Evolutionary conservation across 352 stramenopile genomes (phyloP).

Genomic region (Globisporangium perplexum): DNA sequence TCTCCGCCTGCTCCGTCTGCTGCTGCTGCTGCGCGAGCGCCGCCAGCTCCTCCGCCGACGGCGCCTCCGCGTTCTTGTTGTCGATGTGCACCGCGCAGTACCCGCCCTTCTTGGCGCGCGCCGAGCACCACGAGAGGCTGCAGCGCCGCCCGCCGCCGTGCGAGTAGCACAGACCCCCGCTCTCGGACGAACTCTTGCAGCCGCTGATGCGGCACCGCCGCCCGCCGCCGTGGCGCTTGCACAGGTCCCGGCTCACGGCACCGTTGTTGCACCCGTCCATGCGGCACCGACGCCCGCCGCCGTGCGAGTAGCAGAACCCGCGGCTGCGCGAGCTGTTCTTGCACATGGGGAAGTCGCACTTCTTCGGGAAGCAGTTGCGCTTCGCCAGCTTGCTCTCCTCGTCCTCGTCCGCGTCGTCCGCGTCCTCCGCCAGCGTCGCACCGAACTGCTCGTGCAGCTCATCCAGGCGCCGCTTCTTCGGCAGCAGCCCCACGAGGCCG

Average conservation of each 20-base stretch:
- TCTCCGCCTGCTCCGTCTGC: constrained; percentile 2
- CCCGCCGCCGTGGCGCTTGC: constrained; percentile 72
- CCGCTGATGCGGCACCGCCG: constrained; percentile 55
- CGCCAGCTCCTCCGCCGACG: constrained; percentile 1
- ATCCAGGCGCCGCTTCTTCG: constrained; percentile 22
- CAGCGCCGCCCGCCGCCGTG: constrained; percentile 66
- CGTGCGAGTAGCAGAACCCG: constrained; percentile 78
- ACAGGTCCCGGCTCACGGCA: constrained; percentile 73
- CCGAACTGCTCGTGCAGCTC: constrained; percentile 11
- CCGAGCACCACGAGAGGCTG: constrained; percentile 61
- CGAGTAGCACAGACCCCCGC: constrained; percentile 69
- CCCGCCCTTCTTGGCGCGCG: constrained; percentile 68
- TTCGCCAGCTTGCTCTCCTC: constrained; percentile 20
- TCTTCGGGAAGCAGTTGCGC: constrained; percentile 69
- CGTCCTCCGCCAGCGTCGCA: neutral
- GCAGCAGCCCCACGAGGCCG: constrained; percentile 12
- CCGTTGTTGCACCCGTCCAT: constrained; percentile 68
- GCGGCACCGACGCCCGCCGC: constrained; percentile 52
- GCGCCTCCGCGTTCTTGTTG: constrained; percentile 25
- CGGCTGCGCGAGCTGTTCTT: constrained; percentile 76
- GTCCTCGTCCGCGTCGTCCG: constrained; percentile 11
- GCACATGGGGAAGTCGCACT: constrained; percentile 82
- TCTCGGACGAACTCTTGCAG: constrained; percentile 73
- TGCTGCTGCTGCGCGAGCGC: neutral
- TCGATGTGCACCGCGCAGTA: constrained; percentile 54